phyloP scores from a whole-genome alignment of 345 rosid genomes.

The Aquilaria yunnanensis region DNA sequence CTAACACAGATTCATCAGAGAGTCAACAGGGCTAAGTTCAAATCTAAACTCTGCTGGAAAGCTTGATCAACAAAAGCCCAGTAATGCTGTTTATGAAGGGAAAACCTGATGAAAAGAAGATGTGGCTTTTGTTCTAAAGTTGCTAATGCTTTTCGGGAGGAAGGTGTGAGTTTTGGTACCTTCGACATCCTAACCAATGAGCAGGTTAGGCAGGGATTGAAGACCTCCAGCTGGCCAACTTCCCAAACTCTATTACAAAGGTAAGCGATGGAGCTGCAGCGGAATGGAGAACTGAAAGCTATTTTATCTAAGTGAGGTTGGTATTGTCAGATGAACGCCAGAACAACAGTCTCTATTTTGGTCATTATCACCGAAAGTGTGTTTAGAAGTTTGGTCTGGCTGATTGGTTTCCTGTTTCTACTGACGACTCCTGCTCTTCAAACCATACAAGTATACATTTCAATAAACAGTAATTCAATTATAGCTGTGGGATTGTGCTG shows the following conservation, averaged over 20 bases:
- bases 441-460: no score
- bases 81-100: constrained; percentile 97
- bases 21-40: constrained; percentile 52
- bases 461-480: no score
- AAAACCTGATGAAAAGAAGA: constrained; percentile 61
- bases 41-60: constrained; percentile 43
- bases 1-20: constrained; percentile 23
- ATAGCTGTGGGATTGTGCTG: no score
- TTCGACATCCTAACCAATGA: constrained; percentile 79
- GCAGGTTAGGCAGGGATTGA: constrained; percentile 92
- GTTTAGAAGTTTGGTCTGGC: no score
- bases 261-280: constrained; percentile 78
- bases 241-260: constrained; percentile 92
- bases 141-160: constrained; percentile 69
- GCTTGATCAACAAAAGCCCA: constrained; percentile 58
- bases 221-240: constrained; percentile 96
- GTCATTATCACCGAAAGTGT: no score
- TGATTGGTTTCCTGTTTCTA: no score
- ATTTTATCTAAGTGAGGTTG: no score
- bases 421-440: no score
- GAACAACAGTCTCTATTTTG: no score
- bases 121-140: constrained; percentile 97
- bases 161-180: constrained; percentile 60
- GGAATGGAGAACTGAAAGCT: constrained; percentile 52
- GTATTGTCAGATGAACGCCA: no score